Percentiles rank a stretch among this genome's conserved stretches.
Conservation (phyloP, 2,329 filamentous ascomycete genomes). For the Botrytis fragariae region DNA sequence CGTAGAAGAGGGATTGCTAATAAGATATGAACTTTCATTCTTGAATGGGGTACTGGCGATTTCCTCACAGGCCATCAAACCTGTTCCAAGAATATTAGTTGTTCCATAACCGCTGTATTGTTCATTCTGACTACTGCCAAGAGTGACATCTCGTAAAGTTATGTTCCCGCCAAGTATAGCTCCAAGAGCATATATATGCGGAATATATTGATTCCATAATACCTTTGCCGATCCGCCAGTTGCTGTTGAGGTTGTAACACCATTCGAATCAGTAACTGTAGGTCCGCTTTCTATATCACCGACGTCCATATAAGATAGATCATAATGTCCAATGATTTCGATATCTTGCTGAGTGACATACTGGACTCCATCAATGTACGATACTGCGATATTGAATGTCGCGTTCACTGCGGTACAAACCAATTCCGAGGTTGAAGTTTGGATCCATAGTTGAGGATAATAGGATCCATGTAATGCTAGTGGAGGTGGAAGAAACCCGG, state of each 20-base stretch:
- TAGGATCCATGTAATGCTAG: background rate
- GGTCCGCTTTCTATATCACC: background rate
- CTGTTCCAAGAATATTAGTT: background rate
- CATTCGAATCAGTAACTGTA: background rate
- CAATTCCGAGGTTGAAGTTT: conserved; percentile 20
- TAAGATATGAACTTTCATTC: background rate
- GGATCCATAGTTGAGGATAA: conserved; percentile 22
- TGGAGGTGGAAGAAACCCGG: background rate
- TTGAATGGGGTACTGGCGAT: background rate
- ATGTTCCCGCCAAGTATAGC: conserved; percentile 4
- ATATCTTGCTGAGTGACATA: background rate
- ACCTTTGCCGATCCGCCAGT: background rate
- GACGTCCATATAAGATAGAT: background rate
- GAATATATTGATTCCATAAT: conserved; percentile 6
- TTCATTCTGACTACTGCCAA: background rate
- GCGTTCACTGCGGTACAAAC: conserved; percentile 25
- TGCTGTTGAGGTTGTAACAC: background rate
- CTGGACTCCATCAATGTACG: conserved; percentile 16
- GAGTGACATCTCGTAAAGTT: background rate
- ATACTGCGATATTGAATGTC: conserved; percentile 24
- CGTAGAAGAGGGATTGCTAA: background rate
- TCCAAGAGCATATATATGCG: background rate
- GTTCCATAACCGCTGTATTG: background rate
- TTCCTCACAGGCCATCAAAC: background rate
- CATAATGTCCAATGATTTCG: background rate